These are phyloP conservation scores for Strobilomyces confusus DNA, from an alignment of 768 basidiomycete species.

Conservation along the genomic window DNA sequence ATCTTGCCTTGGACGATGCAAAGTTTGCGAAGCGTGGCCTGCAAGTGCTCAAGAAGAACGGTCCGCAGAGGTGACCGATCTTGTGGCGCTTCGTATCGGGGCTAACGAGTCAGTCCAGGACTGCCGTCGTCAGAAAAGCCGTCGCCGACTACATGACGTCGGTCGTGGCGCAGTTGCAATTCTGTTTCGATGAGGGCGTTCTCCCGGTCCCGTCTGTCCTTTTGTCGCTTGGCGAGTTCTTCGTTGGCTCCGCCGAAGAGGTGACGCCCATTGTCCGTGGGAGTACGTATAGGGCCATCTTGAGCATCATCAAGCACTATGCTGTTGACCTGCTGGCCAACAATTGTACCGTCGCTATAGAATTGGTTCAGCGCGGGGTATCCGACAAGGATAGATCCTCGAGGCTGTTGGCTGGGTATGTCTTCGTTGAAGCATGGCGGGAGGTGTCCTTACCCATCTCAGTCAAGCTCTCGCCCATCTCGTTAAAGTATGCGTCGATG, in stretches of 20 bases:
- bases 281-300: slow-evolving; percentile 39
- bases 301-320: slow-evolving; percentile 42
- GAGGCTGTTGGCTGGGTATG: slow-evolving; percentile 68
- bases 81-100: not conserved
- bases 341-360: slow-evolving; percentile 29
- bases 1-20: slow-evolving; percentile 38
- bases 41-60: slow-evolving; percentile 38
- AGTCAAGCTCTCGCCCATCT: slow-evolving; percentile 46
- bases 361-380: slow-evolving; percentile 47
- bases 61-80: slow-evolving; percentile 38
- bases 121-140: slow-evolving; percentile 15
- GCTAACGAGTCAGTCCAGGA: slow-evolving; percentile 13
- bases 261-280: slow-evolving; percentile 46
- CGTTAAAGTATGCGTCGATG: slow-evolving; percentile 39
- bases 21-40: slow-evolving; percentile 44
- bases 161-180: slow-evolving; percentile 10
- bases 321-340: slow-evolving; percentile 25
- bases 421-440: not conserved
- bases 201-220: slow-evolving; percentile 32
- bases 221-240: slow-evolving; percentile 31
- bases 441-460: slow-evolving; percentile 10
- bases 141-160: slow-evolving; percentile 23
- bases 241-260: slow-evolving; percentile 46
- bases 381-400: slow-evolving; percentile 53
- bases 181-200: slow-evolving; percentile 2